Percentiles rank a stretch among this genome's conserved stretches.
Conservation (phyloP, 192 early-diverging fungal genomes). For the Spinellus fusiger region DNA sequence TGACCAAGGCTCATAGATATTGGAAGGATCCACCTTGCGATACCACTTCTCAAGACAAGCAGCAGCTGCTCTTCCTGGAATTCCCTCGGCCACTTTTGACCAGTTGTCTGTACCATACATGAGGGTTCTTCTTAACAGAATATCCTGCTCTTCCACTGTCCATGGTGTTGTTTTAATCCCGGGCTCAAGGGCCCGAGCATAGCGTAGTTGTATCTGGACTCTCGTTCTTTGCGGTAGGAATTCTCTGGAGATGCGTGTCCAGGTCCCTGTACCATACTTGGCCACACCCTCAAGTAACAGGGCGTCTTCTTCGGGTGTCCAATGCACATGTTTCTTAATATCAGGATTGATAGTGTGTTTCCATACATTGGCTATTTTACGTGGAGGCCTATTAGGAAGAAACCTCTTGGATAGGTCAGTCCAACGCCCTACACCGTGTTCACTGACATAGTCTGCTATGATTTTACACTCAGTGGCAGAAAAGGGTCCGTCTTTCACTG, state of each 20-base stretch:
- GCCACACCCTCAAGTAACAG: neutral
- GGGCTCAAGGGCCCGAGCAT: neutral
- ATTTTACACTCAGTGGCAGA: neutral
- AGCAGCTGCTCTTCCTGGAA: slow-evolving; percentile 2
- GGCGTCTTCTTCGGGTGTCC: neutral
- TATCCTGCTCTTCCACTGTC: neutral
- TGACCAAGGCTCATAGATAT: slow-evolving; percentile 5
- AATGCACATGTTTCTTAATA: neutral
- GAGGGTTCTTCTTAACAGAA: slow-evolving; percentile 17
- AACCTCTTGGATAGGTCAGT: neutral
- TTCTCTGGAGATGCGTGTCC: neutral
- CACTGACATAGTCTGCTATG: neutral
- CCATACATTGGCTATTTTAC: slow-evolving; percentile 11
- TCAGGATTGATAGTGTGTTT: neutral
- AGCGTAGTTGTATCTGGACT: neutral
- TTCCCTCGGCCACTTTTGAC: slow-evolving; percentile 6
- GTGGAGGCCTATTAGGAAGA: slow-evolving; percentile 11
- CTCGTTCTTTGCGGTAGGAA: neutral
- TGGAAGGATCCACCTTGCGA: slow-evolving; percentile 5
- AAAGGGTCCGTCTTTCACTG: neutral
- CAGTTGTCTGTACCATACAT: slow-evolving; percentile 15
- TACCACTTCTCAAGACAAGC: slow-evolving; percentile 3
- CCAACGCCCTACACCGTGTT: slow-evolving; percentile 16
- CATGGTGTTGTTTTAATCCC: neutral
- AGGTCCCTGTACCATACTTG: neutral